Evolutionary conservation across 2,329 filamentous ascomycete genomes (phyloP).

Genomic region (Ascochyta clinopodiicola): DNA sequence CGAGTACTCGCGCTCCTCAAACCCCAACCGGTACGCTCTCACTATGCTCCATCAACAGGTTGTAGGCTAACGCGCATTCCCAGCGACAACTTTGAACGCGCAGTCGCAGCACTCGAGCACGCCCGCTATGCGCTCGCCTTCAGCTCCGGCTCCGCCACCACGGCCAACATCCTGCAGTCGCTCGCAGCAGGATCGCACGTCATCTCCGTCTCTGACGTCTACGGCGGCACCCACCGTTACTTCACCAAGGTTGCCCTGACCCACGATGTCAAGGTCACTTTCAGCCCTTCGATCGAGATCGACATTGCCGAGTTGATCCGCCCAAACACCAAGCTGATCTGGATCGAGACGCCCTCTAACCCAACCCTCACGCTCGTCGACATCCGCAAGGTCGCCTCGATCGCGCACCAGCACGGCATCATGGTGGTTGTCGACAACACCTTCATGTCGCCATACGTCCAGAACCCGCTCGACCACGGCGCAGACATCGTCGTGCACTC

Average conservation of each 20-base stretch:
- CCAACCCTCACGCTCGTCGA: slow-evolving; percentile 93
- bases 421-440: slow-evolving; percentile 99
- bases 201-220: slow-evolving; percentile 95
- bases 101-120: slow-evolving; percentile 89
- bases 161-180: slow-evolving; percentile 90
- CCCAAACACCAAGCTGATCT: slow-evolving; percentile 88
- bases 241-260: slow-evolving; percentile 97
- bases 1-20: slow-evolving; percentile 92
- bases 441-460: slow-evolving; percentile 93
- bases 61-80: slow-evolving; percentile 17
- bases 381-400: slow-evolving; percentile 81
- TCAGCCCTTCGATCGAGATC: slow-evolving; percentile 89
- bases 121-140: slow-evolving; percentile 93
- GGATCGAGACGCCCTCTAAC: slow-evolving; percentile 96
- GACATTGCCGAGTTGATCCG: slow-evolving; percentile 86
- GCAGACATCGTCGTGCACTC: slow-evolving; percentile 97
- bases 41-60: not conserved
- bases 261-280: slow-evolving; percentile 92
- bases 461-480: slow-evolving; percentile 93
- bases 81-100: slow-evolving; percentile 88
- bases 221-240: slow-evolving; percentile 97
- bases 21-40: slow-evolving; percentile 75
- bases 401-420: slow-evolving; percentile 87
- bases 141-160: slow-evolving; percentile 91
- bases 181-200: slow-evolving; percentile 91